These are phyloP conservation scores for Sinapis alba DNA, from an alignment of 441 rosid species.

Conservation along the genomic window DNA sequence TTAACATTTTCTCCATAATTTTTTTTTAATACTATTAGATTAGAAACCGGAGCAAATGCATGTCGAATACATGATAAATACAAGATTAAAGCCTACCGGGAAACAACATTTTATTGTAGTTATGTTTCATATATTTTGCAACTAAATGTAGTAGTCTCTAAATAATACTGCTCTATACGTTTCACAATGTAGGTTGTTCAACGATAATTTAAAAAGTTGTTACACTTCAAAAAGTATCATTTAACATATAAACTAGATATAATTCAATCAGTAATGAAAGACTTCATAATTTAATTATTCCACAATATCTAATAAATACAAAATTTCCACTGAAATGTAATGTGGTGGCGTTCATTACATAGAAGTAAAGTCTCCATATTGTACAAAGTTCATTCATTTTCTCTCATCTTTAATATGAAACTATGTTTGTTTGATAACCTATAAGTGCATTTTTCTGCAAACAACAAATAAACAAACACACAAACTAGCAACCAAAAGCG, in stretches of 20 bases:
- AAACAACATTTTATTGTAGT: too few relatives aligned
- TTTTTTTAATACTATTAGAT: not conserved
- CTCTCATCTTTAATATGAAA: too few relatives aligned
- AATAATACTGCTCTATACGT: not conserved
- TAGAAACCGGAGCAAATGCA: not conserved
- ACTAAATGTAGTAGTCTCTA: not conserved
- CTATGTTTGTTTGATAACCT: too few relatives aligned
- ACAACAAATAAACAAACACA: too few relatives aligned
- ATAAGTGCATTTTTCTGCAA: too few relatives aligned
- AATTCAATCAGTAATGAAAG: not conserved
- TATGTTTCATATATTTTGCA: not conserved
- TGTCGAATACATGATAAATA: not conserved
- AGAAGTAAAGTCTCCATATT: too few relatives aligned
- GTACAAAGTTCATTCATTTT: too few relatives aligned
- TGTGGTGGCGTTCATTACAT: too few relatives aligned
- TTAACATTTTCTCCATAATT: not conserved
- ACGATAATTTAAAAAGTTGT: not conserved
- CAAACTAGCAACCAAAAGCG: too few relatives aligned
- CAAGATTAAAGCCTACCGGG: not conserved
- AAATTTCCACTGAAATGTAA: too few relatives aligned
- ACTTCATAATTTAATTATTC: not conserved
- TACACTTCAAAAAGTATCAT: not conserved
- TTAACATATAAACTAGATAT: not conserved
- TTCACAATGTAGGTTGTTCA: not conserved
- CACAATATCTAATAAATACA: too few relatives aligned